Conservation (phyloP, 192 early-diverging fungal genomes). For the Linnemannia exigua region DNA sequence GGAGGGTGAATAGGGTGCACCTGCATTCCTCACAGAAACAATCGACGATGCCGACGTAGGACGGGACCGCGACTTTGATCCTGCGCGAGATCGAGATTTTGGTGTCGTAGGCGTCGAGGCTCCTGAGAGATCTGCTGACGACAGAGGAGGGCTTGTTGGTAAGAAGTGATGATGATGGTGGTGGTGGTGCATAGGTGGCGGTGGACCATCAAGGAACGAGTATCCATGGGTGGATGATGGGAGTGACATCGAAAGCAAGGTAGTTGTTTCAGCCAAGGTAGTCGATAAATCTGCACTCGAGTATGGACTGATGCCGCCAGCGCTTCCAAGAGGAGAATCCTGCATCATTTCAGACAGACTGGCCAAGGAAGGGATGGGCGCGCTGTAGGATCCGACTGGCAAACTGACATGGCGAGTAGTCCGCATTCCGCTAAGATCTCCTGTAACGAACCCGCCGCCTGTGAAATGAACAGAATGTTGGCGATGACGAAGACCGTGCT, state of each 20-base stretch:
- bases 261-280: slow-evolving; percentile 30
- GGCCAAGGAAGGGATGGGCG: slow-evolving; percentile 47
- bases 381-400: slow-evolving; percentile 40
- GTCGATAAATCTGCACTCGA: background rate
- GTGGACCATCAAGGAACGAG: slow-evolving; percentile 50
- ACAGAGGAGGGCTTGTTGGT: slow-evolving; percentile 45
- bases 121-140: slow-evolving; percentile 32
- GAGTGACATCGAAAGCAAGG: slow-evolving; percentile 48
- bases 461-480: slow-evolving; percentile 56
- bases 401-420: slow-evolving; percentile 42
- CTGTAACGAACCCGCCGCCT: slow-evolving; percentile 42
- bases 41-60: slow-evolving; percentile 42
- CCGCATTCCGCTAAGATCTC: slow-evolving; percentile 33
- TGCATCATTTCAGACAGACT: slow-evolving; percentile 55
- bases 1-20: slow-evolving; percentile 49
- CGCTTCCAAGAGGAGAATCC: slow-evolving; percentile 26
- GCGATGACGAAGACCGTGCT: slow-evolving; percentile 32
- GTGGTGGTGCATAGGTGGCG: slow-evolving; percentile 40
- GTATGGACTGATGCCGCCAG: background rate
- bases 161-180: slow-evolving; percentile 27
- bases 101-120: slow-evolving; percentile 31
- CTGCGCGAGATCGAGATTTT: slow-evolving; percentile 48
- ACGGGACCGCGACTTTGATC: slow-evolving; percentile 51
- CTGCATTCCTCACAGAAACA: slow-evolving; percentile 40
- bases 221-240: slow-evolving; percentile 37